A percentile compares a stretch with the other conserved stretches of the same genome.
Evolutionary conservation across 768 basidiomycete species (phyloP).

Genomic region (Mycena epipterygia): DNA sequence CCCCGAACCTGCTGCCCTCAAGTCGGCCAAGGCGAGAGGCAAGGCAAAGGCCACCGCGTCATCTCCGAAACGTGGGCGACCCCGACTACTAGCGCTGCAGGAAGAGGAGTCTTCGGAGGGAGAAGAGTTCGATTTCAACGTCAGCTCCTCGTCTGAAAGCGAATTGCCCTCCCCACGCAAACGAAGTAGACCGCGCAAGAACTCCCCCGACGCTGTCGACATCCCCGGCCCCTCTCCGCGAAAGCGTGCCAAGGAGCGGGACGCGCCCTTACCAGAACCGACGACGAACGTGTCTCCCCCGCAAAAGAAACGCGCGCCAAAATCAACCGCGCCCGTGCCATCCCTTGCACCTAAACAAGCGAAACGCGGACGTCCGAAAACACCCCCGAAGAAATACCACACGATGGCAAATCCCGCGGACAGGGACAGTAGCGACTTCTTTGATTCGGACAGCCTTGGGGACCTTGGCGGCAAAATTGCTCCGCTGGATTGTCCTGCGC

Average conservation of each 20-base stretch:
- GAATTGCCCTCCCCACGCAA: conserved; percentile 40
- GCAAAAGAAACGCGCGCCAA: conserved; percentile 18
- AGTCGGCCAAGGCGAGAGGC: conserved; percentile 25
- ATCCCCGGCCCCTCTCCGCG: conserved; percentile 7
- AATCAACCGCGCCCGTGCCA: neutral
- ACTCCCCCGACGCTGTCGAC: conserved; percentile 1
- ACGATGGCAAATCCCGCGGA: conserved; percentile 9
- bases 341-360: neutral
- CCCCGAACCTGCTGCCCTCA: conserved; percentile 1
- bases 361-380: neutral
- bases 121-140: conserved; percentile 42
- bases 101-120: conserved; percentile 37
- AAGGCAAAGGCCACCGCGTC: conserved; percentile 15
- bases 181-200: conserved; percentile 41
- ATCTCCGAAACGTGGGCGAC: conserved; percentile 11
- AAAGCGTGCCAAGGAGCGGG: conserved; percentile 19
- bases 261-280: neutral
- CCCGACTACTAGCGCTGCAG: neutral
- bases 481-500: neutral
- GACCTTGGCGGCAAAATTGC: conserved; percentile 10
- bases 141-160: conserved; percentile 34
- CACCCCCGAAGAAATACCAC: conserved; percentile 21
- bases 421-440: conserved; percentile 36
- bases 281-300: neutral
- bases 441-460: conserved; percentile 33